Evolutionary conservation across 257 asterid genomes (phyloP).

Genomic region (Fraxinus americana): DNA sequence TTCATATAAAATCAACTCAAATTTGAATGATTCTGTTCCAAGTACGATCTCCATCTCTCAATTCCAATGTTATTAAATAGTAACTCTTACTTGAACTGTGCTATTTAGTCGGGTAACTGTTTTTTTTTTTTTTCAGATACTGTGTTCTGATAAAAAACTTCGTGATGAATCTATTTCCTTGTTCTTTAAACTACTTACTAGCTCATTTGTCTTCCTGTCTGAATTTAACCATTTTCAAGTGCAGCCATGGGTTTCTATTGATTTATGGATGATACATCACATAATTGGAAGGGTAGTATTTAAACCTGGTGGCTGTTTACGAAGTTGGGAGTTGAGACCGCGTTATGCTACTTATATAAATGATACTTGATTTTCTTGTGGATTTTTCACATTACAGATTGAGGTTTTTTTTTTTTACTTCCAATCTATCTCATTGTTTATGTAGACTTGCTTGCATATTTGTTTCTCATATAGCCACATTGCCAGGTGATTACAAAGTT

Average conservation of each 20-base stretch:
- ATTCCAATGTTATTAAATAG: neutral
- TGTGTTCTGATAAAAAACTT: neutral
- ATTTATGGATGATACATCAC: neutral
- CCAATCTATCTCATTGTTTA: neutral
- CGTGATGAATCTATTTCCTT: neutral
- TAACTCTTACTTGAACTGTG: neutral
- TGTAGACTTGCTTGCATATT: slow-evolving; percentile 9
- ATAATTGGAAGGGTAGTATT: neutral
- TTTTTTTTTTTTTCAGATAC: neutral
- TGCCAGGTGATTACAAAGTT: slow-evolving; percentile 93
- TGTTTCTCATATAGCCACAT: slow-evolving; percentile 40
- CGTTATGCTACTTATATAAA: neutral
- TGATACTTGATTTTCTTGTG: neutral
- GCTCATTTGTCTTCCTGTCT: neutral
- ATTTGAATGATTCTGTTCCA: neutral
- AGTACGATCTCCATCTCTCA: neutral
- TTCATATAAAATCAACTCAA: neutral
- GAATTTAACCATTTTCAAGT: neutral
- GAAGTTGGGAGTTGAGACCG: neutral
- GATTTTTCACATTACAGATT: neutral
- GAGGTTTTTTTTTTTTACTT: neutral
- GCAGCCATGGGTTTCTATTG: neutral
- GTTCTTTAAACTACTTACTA: neutral
- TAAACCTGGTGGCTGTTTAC: neutral
- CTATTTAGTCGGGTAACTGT: neutral